Percentiles rank a stretch among this genome's conserved stretches.
phyloP scores from a whole-genome alignment of 1,284 basidiomycete genomes.

The Agaricales sp. region DNA sequence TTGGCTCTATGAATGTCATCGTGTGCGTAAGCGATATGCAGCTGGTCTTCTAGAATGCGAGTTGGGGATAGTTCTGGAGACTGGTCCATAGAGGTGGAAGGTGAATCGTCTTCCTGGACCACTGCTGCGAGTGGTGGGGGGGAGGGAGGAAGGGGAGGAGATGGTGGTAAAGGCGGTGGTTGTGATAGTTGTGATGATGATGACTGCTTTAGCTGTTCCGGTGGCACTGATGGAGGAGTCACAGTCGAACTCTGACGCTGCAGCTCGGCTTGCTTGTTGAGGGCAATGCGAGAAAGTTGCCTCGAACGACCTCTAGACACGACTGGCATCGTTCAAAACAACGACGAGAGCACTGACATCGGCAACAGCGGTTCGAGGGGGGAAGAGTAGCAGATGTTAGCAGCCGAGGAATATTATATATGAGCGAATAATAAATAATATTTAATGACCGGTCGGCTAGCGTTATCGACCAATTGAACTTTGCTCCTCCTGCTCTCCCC shows the following conservation, averaged over 20 bases:
- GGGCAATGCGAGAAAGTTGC: not conserved
- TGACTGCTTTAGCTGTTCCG: not conserved
- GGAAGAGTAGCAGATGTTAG: not conserved
- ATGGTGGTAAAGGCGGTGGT: too few species aligned
- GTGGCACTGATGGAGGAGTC: not conserved
- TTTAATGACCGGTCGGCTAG: too few species aligned
- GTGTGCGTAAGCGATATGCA: constrained; percentile 53
- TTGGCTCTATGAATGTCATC: constrained; percentile 58
- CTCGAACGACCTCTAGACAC: not conserved
- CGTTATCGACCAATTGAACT: too few species aligned
- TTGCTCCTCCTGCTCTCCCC: not conserved
- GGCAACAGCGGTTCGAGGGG: not conserved
- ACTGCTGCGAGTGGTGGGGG: too few species aligned
- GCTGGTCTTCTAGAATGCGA: constrained; percentile 46
- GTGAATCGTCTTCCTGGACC: not conserved
- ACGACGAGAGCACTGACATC: not conserved
- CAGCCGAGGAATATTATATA: not conserved
- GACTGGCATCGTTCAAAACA: not conserved
- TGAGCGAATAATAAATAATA: not conserved
- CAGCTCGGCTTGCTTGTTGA: not conserved
- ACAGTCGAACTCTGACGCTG: not conserved
- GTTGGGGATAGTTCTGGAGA: constrained; percentile 32
- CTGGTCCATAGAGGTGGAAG: not conserved
- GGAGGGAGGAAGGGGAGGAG: too few species aligned
- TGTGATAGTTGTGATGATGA: not conserved